phyloP scores from a whole-genome alignment of 2,329 filamentous ascomycete genomes.

The Colletotrichum tabaci region DNA sequence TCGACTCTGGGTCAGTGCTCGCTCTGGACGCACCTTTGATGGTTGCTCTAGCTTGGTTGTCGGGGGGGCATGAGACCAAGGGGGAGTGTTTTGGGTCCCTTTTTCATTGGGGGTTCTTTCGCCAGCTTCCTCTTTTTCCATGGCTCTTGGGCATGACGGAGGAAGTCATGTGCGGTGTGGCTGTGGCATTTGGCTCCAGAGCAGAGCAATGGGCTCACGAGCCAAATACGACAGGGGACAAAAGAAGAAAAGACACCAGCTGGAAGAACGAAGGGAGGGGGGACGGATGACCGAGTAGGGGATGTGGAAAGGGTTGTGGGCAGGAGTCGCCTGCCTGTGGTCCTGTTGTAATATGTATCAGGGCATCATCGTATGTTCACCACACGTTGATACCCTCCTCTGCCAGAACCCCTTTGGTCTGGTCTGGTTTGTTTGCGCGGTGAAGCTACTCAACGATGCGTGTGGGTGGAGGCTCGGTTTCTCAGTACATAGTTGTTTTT shows the following conservation, averaged over 20 bases:
- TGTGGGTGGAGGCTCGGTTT: neutral
- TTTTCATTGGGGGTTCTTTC: no score
- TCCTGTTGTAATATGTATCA: slow-evolving; percentile 20
- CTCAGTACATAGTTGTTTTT: slow-evolving; percentile 7
- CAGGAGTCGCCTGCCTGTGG: neutral
- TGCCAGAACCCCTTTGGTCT: neutral
- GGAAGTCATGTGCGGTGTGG: neutral
- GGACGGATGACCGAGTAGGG: neutral
- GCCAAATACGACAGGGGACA: no score
- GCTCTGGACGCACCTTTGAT: slow-evolving; percentile 21
- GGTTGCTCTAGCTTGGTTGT: slow-evolving; percentile 7
- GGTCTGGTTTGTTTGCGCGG: neutral
- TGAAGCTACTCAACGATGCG: neutral
- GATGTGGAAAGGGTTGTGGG: neutral
- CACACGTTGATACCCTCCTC: slow-evolving; percentile 18
- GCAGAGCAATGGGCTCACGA: neutral
- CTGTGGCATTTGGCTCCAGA: neutral
- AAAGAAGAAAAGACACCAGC: neutral
- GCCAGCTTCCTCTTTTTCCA: neutral
- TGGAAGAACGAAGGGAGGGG: neutral
- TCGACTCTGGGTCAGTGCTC: slow-evolving; percentile 30
- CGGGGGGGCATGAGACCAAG: slow-evolving; percentile 13
- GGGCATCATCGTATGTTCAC: slow-evolving; percentile 23
- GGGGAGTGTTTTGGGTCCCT: slow-evolving; percentile 1
- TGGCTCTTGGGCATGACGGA: neutral